phyloP scores from a whole-genome alignment of 2,329 filamentous ascomycete species.

The Nothopassalora personata region DNA sequence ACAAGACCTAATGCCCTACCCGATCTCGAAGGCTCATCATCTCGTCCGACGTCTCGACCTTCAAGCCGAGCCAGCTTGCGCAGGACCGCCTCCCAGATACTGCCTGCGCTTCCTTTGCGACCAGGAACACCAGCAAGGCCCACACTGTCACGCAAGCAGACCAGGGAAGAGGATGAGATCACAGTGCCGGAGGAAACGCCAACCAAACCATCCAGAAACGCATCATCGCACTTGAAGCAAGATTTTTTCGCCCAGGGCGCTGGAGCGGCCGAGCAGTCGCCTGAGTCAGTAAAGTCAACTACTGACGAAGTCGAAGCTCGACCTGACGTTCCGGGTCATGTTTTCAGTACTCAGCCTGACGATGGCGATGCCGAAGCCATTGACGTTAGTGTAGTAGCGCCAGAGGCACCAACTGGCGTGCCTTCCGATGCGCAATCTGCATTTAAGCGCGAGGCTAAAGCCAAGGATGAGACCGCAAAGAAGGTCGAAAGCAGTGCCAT shows the following conservation, averaged over 20 bases:
- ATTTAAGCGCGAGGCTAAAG: slow-evolving; percentile 9
- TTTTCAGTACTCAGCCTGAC: neutral
- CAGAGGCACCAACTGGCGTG: neutral
- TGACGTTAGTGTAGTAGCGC: neutral
- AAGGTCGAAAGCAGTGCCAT: slow-evolving; percentile 16
- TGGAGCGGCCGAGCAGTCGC: neutral
- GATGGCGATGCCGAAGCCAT: neutral
- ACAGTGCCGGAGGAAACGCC: slow-evolving; percentile 17
- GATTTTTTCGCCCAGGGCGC: slow-evolving; percentile 1
- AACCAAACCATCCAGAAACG: slow-evolving; percentile 15
- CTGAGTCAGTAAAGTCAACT: neutral
- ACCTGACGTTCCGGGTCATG: neutral
- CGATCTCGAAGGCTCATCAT: slow-evolving; percentile 23
- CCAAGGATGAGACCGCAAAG: slow-evolving; percentile 13
- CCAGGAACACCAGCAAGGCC: slow-evolving; percentile 34
- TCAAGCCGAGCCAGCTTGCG: slow-evolving; percentile 34
- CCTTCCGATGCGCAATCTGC: slow-evolving; percentile 6
- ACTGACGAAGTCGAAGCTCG: neutral
- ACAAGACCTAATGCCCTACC: slow-evolving; percentile 27
- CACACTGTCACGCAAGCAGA: slow-evolving; percentile 27
- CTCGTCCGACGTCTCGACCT: slow-evolving; percentile 28
- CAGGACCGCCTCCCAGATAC: slow-evolving; percentile 29
- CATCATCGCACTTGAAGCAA: slow-evolving; percentile 17
- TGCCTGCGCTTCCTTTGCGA: slow-evolving; percentile 37
- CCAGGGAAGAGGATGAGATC: slow-evolving; percentile 16